A percentile compares a stretch with the other conserved stretches of the same genome.
These are phyloP conservation scores for Fusarium bactridioides DNA, from an alignment of 2,329 filamentous ascomycete genomes.

Conservation along the genomic window DNA sequence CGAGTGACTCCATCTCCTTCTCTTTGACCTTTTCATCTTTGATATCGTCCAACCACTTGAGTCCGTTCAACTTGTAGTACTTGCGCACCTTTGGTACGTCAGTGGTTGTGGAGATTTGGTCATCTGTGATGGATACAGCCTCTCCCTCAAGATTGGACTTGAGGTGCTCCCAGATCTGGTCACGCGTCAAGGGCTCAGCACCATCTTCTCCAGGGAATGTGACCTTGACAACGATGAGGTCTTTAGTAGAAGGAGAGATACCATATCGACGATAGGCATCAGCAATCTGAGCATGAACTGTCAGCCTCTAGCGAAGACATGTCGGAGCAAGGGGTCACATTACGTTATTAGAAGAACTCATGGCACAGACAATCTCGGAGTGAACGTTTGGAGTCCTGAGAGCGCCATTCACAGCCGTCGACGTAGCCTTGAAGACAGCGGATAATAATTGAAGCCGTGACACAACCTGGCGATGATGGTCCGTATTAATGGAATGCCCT, in stretches of 20 bases:
- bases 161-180: constrained; percentile 67
- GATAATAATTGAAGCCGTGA: constrained; percentile 77
- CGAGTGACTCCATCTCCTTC: constrained; percentile 70
- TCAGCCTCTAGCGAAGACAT: constrained; percentile 2
- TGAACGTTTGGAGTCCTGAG: constrained; percentile 87
- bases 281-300: constrained; percentile 69
- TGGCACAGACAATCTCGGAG: constrained; percentile 82
- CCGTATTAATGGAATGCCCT: constrained; percentile 12
- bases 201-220: constrained; percentile 57
- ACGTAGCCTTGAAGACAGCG: constrained; percentile 80
- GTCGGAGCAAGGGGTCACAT: background rate
- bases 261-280: constrained; percentile 92
- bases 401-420: constrained; percentile 65
- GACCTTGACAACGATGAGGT: constrained; percentile 85
- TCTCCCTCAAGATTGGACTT: constrained; percentile 67
- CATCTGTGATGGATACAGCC: constrained; percentile 67
- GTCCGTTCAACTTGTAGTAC: constrained; percentile 81
- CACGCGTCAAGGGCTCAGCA: constrained; percentile 53
- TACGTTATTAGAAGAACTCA: constrained; percentile 86
- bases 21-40: constrained; percentile 54
- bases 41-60: constrained; percentile 58
- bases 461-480: constrained; percentile 62
- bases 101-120: constrained; percentile 63
- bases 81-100: constrained; percentile 79
- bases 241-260: constrained; percentile 72